Base-by-base conservation (phyloP, 225 moss, liverwort and hornwort species). In the Asterella californica region DNA sequence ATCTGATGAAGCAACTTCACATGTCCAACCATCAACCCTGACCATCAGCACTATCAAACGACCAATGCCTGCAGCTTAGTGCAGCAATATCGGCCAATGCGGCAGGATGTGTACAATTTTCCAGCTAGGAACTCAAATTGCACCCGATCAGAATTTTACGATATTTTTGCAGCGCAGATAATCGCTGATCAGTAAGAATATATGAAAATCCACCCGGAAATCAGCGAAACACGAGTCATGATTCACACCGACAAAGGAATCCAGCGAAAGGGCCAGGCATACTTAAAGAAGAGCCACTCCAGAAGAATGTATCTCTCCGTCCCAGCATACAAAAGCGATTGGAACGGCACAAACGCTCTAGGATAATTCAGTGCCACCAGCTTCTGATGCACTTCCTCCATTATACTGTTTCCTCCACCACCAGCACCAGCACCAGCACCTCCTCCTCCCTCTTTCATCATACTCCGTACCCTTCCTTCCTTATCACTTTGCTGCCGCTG, bases 201-300 rank as follows among this genome's bases (percentile, higher is more conserved):
- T 65, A 15, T 33, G 14, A 65, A 57, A 33, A 12, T 65, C 30
- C n/a, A 33, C 32, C 4, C 32, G 2, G 65, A 15, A 32, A 47
- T n/a, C 25, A 47, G 15, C 47, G 68, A 0, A 6, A 42, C 2
- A 18, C 47, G 47, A 71, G 11, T 11, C 24, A 29, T 11, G n/a
- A 27, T 14, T 27, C 46, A 21, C 14, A 47, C 46, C n/a, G n/a
- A n/a, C n/a, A n/a, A n/a, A n/a, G 42, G 46, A 22, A 71, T 47
- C 19, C 1, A 72, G 72, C 30, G 27, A 25, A 33, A 32, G 4
- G 15, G 55, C 24, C 27, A 24, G 38, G 17, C 71, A 34, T 38
- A 92, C 92, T 89, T 89, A 86, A 94, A 99, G 84, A 99, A 99
- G 15, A 99, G 90, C 97, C 97, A 99, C 74, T 99, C 94, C 46